Base-by-base conservation (phyloP, 495 filamentous ascomycete species). In the Xylaria bambusicola region DNA sequence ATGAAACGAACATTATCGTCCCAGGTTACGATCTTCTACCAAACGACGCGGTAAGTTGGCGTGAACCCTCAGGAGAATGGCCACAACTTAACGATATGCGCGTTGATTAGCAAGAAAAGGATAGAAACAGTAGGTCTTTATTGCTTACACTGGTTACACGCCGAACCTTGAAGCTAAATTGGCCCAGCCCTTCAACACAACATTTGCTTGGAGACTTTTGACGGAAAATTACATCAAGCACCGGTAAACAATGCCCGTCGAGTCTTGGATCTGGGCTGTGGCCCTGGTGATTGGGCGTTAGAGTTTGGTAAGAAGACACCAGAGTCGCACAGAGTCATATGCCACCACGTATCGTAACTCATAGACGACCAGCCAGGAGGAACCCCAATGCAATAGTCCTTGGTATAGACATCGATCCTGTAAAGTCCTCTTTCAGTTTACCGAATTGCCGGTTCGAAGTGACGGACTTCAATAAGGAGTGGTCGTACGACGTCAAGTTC, bases 11-110 rank as follows among this genome's bases (percentile, higher is more conserved):
- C 41, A 15, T 17, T 15, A 42, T 42, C 3, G 10, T 54, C 21
- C 21, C 31, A 56, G 56, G 13, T 21, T 58, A 58, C 47, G 56
- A 42, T 15, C 51, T 58, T 38, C 35, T 58, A 15, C 56, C 56
- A 4, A 58, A 58, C 27, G 56, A 58, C 33, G 35, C 46, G n/a
- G 56, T 58, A 51, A 51, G 56, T 58, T 44, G n/a, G 18, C n/a
- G 17, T 15, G 6, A 33, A 44, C 23, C n/a, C 24, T 13, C 0
- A 33, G 1, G 9, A 5, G 6, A 6, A 20, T n/a, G 26, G 26
- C 18, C 36, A 17, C 23, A 31, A 33, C n/a, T 54, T 42, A 58
- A 48, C 35, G 10, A 33, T 1, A 9, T 41, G 18, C 33, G 33
- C 5, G 6, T 50, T 0, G 5, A 33, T 33, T 47, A 58, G 56